Percentiles rank a stretch among this genome's conserved stretches.
phyloP scores from a whole-genome alignment of 1,139 yeast species.

The Candida sp. region DNA sequence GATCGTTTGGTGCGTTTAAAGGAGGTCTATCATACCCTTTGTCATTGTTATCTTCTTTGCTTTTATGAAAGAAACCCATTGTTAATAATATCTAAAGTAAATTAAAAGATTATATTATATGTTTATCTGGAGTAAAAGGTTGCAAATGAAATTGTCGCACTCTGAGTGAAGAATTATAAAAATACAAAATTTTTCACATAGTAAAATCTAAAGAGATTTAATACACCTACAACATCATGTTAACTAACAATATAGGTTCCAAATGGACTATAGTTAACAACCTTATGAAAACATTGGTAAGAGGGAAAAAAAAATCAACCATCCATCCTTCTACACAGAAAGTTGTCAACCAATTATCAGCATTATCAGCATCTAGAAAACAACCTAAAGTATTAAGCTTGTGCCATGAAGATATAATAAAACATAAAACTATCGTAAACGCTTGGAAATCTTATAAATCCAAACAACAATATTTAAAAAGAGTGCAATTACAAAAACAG shows the following conservation, averaged over 20 bases:
- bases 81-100: too few relatives aligned
- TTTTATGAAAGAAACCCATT: neutral
- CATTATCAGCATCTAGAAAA: slow-evolving; percentile 81
- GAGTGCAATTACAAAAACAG: slow-evolving; percentile 54
- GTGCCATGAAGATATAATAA: slow-evolving; percentile 76
- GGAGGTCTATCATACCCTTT: slow-evolving; percentile 5
- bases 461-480: slow-evolving; percentile 41
- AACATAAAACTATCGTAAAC: slow-evolving; percentile 77
- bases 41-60: neutral
- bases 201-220: neutral
- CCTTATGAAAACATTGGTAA: slow-evolving; percentile 20
- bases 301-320: slow-evolving; percentile 34
- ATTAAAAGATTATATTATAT: too few relatives aligned
- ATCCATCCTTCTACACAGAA: slow-evolving; percentile 61
- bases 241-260: neutral
- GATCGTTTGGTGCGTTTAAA: slow-evolving; percentile 5
- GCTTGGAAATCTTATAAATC: slow-evolving; percentile 76
- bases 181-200: slow-evolving; percentile 1
- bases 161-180: neutral
- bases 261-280: neutral
- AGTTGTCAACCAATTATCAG: slow-evolving; percentile 75
- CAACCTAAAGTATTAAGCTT: slow-evolving; percentile 80
- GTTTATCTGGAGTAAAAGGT: neutral
- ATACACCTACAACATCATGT: neutral
- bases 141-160: neutral